Base-by-base conservation (phyloP, 1,139 yeast genomes). In the Suhomyces panamericanus region DNA sequence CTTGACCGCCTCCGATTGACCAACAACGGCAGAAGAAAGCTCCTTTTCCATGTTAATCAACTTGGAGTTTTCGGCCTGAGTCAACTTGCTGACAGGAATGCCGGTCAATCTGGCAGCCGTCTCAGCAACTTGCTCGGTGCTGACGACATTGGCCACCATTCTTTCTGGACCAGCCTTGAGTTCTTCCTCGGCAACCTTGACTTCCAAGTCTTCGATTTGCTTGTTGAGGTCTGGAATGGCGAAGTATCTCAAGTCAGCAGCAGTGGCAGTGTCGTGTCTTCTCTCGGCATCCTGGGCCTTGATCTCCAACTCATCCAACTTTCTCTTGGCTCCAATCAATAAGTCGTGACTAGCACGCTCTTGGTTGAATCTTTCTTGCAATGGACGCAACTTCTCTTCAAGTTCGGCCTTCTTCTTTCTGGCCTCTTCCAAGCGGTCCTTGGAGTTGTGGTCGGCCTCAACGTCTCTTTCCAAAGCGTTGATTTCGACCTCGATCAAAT, bases 21-120 rank as follows among this genome's bases (percentile, higher is more conserved):
- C 99, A 55, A 95, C 96, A 53, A 93, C 99, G 48, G 80, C 85
- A 26, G 80, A 70, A 27, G 95, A 76, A 49, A 93, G 78, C 51
- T 82, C 96, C 55, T 78, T 83, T 69, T 93, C 99, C 98, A 93
- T 93, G 60, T 86, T 87, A 60, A 93, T 89, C 61, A 93, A 83
- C 70, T 91, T 91, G 47, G 89, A 73, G 66, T 93, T 93, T 67
- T 93, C 99, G 27, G 97, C 95, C 69, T 90, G 96, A 3, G 96
- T 87, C 59, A 93, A 78, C 69, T 93, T 93, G 53, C 87, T 81
- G n/a, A 93, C 98, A n/a, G 99, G 99, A 50, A 93, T 91, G 63
- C 99, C 99, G 11, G 99, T 93, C 57, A 95, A 77, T 63, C 96
- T 81, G 3, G 99, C 98, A 26, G 97, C 97, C 27, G 98, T 93